Base-by-base conservation (phyloP, 495 filamentous ascomycete genomes). In the Elasticomyces elasticus region DNA sequence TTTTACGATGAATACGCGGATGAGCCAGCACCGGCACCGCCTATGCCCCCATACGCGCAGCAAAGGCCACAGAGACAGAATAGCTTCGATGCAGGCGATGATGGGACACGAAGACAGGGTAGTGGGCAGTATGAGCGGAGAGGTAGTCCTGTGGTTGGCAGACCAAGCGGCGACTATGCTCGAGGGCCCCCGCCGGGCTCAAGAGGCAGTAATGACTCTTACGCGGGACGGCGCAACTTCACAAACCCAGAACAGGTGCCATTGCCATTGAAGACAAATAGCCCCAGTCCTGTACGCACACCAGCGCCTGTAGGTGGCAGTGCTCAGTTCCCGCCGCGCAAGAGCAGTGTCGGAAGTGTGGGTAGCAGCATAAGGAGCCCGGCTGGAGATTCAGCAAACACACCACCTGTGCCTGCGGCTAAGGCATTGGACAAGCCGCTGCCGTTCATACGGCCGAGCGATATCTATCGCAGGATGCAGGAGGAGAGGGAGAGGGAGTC, bases 391-490 rank as follows among this genome's bases (percentile, higher is more conserved):
- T 11, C 51, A 3, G 17, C 10, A 40, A 20, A 24, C 9, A 15
- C 30, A 22, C 17, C 22, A 12, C 49, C 44, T 24, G 44, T 33
- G 1, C 30, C 30, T 25, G 11, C 41, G 2, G 35, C 67, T 30
- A 47, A 66, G 13, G 44, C 42, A 19, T 81, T 83, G 57, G 58
- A 61, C 5, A 61, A 61, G 31, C 43, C 55, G 37, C 49, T 61
- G 33, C 58, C 84, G 1, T 81, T 91, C 56, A 74, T 88, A 23
- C 75, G 85, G 17, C 86, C 89, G 11, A 81, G 81, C 20, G 87
- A 95, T 57, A 85, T 90, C 28, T 92, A 92, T 64, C 80, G 75
- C 52, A 79, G 85, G 1, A 73, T 85, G 65, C 79, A 78, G 41
- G 84, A 87, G 57, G 85, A 86, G 54, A 76, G 72, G 51, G 71